Evolutionary conservation across 2,329 filamentous ascomycete species (phyloP).

Genomic region (Trichophyton equinum): DNA sequence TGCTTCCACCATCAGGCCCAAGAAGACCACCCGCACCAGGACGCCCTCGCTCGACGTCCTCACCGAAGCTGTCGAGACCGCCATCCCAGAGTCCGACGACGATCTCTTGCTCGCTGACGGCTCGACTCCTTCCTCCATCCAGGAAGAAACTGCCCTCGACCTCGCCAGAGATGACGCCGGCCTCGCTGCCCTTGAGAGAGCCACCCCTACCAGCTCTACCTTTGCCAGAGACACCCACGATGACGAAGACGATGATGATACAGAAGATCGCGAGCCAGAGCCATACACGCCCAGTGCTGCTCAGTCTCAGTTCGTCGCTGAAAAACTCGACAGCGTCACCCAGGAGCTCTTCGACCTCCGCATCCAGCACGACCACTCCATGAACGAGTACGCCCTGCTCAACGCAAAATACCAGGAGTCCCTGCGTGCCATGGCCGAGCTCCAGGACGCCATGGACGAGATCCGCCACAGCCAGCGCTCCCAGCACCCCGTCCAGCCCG

Average conservation of each 20-base stretch:
- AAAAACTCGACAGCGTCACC: constrained; percentile 82
- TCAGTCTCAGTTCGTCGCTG: constrained; percentile 73
- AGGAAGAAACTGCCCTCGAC: constrained; percentile 9
- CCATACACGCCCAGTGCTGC: constrained; percentile 54
- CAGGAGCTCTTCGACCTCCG: constrained; percentile 85
- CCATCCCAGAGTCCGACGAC: constrained; percentile 36
- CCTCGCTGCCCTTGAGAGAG: constrained; percentile 26
- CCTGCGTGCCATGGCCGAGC: constrained; percentile 63
- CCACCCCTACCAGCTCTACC: constrained; percentile 14
- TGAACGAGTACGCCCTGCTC: constrained; percentile 69
- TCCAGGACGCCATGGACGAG: constrained; percentile 68
- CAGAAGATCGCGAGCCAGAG: neutral
- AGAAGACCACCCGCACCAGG: constrained; percentile 18
- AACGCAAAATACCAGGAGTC: constrained; percentile 85
- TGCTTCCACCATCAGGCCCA: constrained; percentile 12
- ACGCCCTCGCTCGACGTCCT: constrained; percentile 31
- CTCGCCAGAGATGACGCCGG: constrained; percentile 21
- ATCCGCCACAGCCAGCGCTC: constrained; percentile 41
- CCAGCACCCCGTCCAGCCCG: constrained; percentile 35
- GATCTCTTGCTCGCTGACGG: constrained; percentile 21
- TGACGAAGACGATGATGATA: constrained; percentile 10
- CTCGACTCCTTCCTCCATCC: constrained; percentile 14
- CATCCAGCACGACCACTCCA: constrained; percentile 74
- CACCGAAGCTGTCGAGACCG: constrained; percentile 34
- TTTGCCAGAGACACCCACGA: constrained; percentile 5